Percentiles rank a stretch among this genome's conserved stretches.
Evolutionary conservation across 1,284 basidiomycete species (phyloP).

Genomic region (Ganoderma lucidum): DNA sequence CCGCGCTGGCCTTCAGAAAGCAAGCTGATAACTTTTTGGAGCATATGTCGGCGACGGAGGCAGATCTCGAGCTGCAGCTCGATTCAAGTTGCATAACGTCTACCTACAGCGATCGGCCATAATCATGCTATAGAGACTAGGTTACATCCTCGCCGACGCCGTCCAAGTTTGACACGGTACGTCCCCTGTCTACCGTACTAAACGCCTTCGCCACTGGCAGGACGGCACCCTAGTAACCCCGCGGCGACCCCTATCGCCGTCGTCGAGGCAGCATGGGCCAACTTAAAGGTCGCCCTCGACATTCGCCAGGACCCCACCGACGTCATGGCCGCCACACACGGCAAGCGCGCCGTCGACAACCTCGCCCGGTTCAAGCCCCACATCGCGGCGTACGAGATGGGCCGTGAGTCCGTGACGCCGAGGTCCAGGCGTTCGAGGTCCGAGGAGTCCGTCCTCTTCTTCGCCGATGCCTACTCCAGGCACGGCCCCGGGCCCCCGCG

Average conservation of each 20-base stretch:
- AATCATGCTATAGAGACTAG: too few relatives aligned
- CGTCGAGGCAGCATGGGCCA: conserved; percentile 82
- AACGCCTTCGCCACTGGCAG: conserved; percentile 52
- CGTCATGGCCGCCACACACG: conserved; percentile 60
- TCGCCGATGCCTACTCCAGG: conserved; percentile 69
- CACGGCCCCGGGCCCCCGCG: conserved; percentile 50
- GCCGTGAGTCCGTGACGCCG: background rate
- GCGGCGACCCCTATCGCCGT: conserved; percentile 76
- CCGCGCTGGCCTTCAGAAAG: too few relatives aligned
- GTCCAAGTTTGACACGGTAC: conserved; percentile 74
- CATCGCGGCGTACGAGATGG: conserved; percentile 55
- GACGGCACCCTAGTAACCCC: conserved; percentile 69
- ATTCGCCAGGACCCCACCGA: conserved; percentile 68
- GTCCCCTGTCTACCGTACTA: conserved; percentile 45
- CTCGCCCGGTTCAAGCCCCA: conserved; percentile 39
- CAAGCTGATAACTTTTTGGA: too few relatives aligned
- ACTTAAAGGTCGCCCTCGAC: conserved; percentile 64
- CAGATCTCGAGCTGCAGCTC: too few relatives aligned
- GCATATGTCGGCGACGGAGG: too few relatives aligned
- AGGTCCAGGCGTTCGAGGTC: conserved; percentile 71
- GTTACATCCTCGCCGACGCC: conserved; percentile 57
- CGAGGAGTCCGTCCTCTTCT: conserved; percentile 75
- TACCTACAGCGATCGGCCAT: too few relatives aligned
- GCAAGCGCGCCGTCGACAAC: conserved; percentile 41
- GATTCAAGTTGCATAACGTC: too few relatives aligned